These are phyloP conservation scores for Camelina hispida DNA, from an alignment of 345 rosid genomes.

Conservation along the genomic window DNA sequence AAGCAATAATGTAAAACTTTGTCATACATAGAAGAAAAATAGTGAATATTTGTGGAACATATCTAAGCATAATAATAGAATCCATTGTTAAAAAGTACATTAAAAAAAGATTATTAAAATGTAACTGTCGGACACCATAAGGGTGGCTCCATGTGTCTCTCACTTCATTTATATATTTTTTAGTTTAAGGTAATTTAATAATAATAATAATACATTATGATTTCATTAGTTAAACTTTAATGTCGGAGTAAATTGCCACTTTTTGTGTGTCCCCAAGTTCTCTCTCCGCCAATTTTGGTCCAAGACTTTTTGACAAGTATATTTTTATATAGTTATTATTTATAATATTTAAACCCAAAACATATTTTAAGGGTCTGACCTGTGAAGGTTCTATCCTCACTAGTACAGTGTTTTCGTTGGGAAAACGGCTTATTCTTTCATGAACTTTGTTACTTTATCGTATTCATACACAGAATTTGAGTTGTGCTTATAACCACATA, in stretches of 20 bases:
- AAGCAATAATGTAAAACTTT: background rate
- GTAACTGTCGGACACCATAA: conserved; percentile 18
- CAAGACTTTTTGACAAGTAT: conserved; percentile 15
- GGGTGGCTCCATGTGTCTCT: conserved; percentile 26
- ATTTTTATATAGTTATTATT: background rate
- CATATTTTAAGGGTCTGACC: no score
- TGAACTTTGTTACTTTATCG: no score
- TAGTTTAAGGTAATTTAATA: background rate
- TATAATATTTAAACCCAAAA: no score
- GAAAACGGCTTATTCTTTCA: no score
- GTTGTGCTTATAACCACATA: no score
- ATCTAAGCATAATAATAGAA: conserved; percentile 6
- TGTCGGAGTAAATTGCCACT: conserved; percentile 35
- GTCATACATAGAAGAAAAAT: background rate
- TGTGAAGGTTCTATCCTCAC: no score
- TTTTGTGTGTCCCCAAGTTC: conserved; percentile 6
- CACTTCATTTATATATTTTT: background rate
- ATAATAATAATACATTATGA: background rate
- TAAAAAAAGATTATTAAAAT: background rate
- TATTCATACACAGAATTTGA: no score
- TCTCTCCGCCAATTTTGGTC: conserved; percentile 40
- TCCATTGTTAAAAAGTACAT: background rate
- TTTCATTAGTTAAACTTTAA: conserved; percentile 20
- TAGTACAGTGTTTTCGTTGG: no score
- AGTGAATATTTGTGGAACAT: background rate